Evolutionary conservation across 805 yeast species (phyloP).

Genomic region (Metschnikowia sp.): DNA sequence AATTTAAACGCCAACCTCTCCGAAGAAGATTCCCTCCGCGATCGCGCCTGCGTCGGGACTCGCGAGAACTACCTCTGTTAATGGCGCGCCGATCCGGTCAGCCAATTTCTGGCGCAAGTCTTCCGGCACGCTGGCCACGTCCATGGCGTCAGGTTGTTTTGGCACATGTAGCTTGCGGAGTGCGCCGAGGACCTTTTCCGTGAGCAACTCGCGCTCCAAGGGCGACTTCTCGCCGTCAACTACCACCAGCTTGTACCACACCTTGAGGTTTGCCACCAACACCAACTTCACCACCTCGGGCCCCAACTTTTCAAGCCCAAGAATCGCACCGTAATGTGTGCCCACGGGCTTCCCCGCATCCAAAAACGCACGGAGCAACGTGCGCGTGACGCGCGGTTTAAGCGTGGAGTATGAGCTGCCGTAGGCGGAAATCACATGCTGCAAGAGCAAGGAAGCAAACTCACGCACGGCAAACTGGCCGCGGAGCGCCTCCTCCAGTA

Average conservation of each 20-base stretch:
- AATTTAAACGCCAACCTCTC: constrained; percentile 38
- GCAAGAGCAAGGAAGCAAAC: constrained; percentile 79
- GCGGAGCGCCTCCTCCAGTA: constrained; percentile 27
- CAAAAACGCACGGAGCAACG: constrained; percentile 84
- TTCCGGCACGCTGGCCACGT: constrained; percentile 29
- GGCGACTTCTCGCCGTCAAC: constrained; percentile 38
- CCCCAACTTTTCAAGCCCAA: constrained; percentile 81
- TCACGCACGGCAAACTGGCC: constrained; percentile 68
- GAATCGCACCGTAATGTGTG: constrained; percentile 87
- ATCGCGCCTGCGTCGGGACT: constrained; percentile 49
- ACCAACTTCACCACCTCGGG: constrained; percentile 82
- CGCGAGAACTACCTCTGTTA: constrained; percentile 48
- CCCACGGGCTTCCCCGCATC: constrained; percentile 82
- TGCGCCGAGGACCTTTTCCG: constrained; percentile 50
- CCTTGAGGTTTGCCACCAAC: constrained; percentile 75
- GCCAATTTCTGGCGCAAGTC: constrained; percentile 41
- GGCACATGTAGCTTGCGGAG: constrained; percentile 42
- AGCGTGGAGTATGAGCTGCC: constrained; percentile 85
- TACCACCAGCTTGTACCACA: constrained; percentile 70
- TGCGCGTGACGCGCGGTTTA: constrained; percentile 91
- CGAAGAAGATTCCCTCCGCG: constrained; percentile 68
- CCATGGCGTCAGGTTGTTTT: constrained; percentile 29
- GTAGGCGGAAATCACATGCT: constrained; percentile 72
- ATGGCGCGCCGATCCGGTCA: constrained; percentile 57
- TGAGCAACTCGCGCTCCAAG: constrained; percentile 46